A percentile compares a stretch with the other conserved stretches of the same genome.
phyloP scores from a whole-genome alignment of 2,329 filamentous ascomycete genomes.

The Sarocladium oryzae region DNA sequence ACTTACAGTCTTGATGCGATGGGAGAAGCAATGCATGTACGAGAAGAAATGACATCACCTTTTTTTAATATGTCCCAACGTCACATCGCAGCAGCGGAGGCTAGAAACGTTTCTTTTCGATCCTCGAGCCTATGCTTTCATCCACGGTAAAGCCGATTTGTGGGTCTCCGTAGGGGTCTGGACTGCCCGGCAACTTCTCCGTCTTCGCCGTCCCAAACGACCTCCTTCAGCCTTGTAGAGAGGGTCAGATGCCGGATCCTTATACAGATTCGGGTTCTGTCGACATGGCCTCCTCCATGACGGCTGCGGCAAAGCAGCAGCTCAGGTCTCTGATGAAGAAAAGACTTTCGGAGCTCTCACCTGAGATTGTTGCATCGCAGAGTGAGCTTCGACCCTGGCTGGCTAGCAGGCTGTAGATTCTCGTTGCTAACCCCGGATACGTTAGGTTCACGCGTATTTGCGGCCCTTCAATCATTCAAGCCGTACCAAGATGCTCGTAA shows the following conservation, averaged over 20 bases:
- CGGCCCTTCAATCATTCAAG: constrained; percentile 57
- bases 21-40: no score
- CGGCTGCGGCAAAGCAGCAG: constrained; percentile 63
- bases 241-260: background rate
- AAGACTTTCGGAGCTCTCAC: constrained; percentile 52
- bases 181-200: no score
- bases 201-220: no score
- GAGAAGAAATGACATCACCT: no score
- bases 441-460: constrained; percentile 59
- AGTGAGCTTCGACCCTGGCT: constrained; percentile 46
- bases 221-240: background rate
- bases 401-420: background rate
- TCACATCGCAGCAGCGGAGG: no score
- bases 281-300: constrained; percentile 48
- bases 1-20: no score
- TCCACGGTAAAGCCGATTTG: background rate
- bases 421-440: constrained; percentile 6
- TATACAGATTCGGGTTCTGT: background rate
- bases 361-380: constrained; percentile 59
- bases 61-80: background rate
- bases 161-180: background rate
- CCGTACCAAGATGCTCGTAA: constrained; percentile 70
- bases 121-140: no score
- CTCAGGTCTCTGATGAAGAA: constrained; percentile 65
- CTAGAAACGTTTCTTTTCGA: no score